Conservation (phyloP, 2,329 filamentous ascomycete genomes). For the Didymella exigua region DNA sequence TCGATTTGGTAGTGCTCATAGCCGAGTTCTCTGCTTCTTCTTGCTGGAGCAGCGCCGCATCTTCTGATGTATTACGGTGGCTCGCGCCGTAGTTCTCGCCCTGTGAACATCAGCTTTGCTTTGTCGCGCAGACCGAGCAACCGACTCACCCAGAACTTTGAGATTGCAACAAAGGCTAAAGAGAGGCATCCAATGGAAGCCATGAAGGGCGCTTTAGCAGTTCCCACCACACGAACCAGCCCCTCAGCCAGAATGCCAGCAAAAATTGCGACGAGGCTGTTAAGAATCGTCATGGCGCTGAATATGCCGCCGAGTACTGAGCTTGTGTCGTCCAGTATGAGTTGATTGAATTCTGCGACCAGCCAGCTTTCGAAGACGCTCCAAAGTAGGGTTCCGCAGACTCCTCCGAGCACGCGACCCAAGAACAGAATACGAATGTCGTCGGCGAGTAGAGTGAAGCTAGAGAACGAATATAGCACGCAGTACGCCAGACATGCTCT, state of each 20-base stretch:
- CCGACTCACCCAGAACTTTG: conserved; percentile 56
- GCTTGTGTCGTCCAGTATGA: conserved; percentile 50
- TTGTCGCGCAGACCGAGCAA: conserved; percentile 20
- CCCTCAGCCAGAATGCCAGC: conserved; percentile 60
- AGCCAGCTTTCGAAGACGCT: conserved; percentile 68
- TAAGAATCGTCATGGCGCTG: conserved; percentile 59
- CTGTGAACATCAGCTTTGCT: conserved; percentile 34
- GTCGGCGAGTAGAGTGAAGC: conserved; percentile 58
- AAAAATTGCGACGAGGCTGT: conserved; percentile 57
- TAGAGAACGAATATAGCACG: conserved; percentile 59
- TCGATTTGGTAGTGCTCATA: conserved; percentile 25
- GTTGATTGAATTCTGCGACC: conserved; percentile 61
- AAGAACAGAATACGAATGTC: conserved; percentile 56
- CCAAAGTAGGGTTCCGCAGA: conserved; percentile 63
- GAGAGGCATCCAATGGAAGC: conserved; percentile 53
- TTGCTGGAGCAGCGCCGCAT: conserved; percentile 33
- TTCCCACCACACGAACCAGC: conserved; percentile 56
- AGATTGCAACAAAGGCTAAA: conserved; percentile 55
- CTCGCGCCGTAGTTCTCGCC: conserved; percentile 58
- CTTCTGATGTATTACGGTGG: conserved; percentile 24
- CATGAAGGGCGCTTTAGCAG: conserved; percentile 60
- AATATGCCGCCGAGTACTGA: conserved; percentile 59
- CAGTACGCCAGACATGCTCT: conserved; percentile 63
- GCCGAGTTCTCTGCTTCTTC: conserved; percentile 29
- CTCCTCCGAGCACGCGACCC: conserved; percentile 61